Base-by-base conservation (phyloP, 163 green algal species). In the Chloromonas sp. region DNA sequence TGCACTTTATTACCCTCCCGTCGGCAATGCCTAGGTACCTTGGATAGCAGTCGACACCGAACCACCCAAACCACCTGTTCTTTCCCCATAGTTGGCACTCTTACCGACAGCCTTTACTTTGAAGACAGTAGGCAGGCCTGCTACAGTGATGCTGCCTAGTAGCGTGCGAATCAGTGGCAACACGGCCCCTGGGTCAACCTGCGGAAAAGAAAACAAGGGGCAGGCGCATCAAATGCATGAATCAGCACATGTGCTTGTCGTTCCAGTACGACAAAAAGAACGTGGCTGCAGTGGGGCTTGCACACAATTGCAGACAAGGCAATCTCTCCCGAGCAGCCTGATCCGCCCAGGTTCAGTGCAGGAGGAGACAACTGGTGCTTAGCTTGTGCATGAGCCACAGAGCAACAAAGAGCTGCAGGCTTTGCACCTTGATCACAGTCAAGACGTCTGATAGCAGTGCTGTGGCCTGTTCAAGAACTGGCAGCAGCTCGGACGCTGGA, bases 101-200 rank as follows among this genome's bases (percentile, higher is more conserved):
- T 87, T 81, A 93, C 90, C 87, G 58, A 85, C 60, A 0, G 90
- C 89, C 60, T 93, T 90, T n/a, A 90, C 85, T 60, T 95, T 91
- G 66, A 96, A 89, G 71, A 92, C 76, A 2, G 86, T 58, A 2
- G 80, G 77, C 76, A 94, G 77, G 1, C 78, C 84, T 36, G 93
- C 84, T 58, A 94, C 90, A 13, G 89, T 91, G 57, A 96, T 84
- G 14, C 85, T 80, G 58, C 89, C 85, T 1, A 91, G 82, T 57
- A 83, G 79, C 2, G 88, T 82, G 61, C 94, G 89, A 78, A 94
- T 87, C 79, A 97, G 86, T 1, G 93, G 91, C 78, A 94, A 77
- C 81, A 95, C 81, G 57, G 85, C 58, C 79, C 85, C 71, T 14
- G 84, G 83, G 36, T 89, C 87, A 60, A 96, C 60, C 61, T 90